These are phyloP conservation scores for Xylaria scruposa DNA, from an alignment of 495 filamentous ascomycete species.

Conservation along the genomic window DNA sequence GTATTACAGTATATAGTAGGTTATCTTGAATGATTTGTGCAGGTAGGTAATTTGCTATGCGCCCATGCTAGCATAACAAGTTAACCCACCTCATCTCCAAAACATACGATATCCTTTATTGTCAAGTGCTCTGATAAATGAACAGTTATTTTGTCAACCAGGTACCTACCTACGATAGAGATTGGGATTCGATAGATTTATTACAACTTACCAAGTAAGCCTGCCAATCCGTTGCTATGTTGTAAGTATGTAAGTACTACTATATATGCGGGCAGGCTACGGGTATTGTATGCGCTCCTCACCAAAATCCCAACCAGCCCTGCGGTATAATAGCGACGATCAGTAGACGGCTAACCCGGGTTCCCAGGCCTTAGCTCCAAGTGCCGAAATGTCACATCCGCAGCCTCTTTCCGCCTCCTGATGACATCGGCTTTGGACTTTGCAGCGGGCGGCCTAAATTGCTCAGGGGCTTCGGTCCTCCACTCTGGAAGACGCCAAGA, in stretches of 20 bases:
- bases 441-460: conserved; percentile 33
- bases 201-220: background rate
- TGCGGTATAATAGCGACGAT: conserved; percentile 21
- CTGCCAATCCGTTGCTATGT: background rate
- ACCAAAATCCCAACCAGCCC: conserved; percentile 4
- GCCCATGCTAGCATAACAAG: conserved; percentile 1
- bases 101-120: background rate
- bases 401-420: conserved; percentile 23
- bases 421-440: conserved; percentile 25
- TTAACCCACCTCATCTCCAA: conserved; percentile 4
- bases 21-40: background rate
- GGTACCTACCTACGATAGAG: background rate
- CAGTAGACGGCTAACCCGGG: conserved; percentile 18
- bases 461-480: conserved; percentile 40
- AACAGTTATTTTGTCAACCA: background rate
- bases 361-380: conserved; percentile 8
- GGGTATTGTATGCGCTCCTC: background rate
- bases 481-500: conserved; percentile 34
- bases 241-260: no score
- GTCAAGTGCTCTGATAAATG: background rate
- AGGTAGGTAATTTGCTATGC: conserved; percentile 1
- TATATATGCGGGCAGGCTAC: no score
- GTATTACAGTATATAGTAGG: background rate
- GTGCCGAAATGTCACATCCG: conserved; percentile 30
- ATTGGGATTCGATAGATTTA: background rate